Evolutionary conservation across 495 filamentous ascomycete genomes (phyloP).

Genomic region (Aspergillus bertholletiae): DNA sequence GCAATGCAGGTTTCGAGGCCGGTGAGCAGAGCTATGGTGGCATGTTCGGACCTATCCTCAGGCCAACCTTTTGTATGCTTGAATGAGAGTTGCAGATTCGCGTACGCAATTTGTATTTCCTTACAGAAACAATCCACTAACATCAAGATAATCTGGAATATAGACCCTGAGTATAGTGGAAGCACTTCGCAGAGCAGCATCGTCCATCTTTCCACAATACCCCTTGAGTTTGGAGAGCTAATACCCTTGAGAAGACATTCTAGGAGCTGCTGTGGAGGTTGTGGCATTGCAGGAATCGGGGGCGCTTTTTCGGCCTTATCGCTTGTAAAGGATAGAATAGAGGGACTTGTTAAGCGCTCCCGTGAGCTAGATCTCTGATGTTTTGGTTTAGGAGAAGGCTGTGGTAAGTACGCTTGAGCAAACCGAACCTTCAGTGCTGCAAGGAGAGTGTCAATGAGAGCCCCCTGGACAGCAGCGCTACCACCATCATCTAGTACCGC

Average conservation of each 20-base stretch:
- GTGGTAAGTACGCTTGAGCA: slow-evolving; percentile 39
- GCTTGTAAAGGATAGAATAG: slow-evolving; percentile 45
- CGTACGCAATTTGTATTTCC: slow-evolving; percentile 69
- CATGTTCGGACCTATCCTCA: slow-evolving; percentile 42
- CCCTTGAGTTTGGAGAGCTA: slow-evolving; percentile 66
- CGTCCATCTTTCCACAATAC: slow-evolving; percentile 87
- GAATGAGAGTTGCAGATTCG: slow-evolving; percentile 50
- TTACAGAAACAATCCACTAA: slow-evolving; percentile 84
- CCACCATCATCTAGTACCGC: slow-evolving; percentile 54
- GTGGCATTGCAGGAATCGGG: slow-evolving; percentile 28
- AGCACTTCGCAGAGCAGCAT: slow-evolving; percentile 80
- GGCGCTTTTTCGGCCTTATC: slow-evolving; percentile 42
- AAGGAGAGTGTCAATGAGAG: slow-evolving; percentile 71
- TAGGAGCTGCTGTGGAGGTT: slow-evolving; percentile 70
- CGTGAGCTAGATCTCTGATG: slow-evolving; percentile 43
- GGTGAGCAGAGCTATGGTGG: slow-evolving; percentile 71
- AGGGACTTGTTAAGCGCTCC: slow-evolving; percentile 44
- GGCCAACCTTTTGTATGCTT: slow-evolving; percentile 42
- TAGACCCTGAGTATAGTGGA: slow-evolving; percentile 73
- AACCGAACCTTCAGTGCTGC: slow-evolving; percentile 65
- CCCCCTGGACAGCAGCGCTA: slow-evolving; percentile 56
- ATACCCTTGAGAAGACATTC: slow-evolving; percentile 83
- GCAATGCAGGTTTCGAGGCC: slow-evolving; percentile 89
- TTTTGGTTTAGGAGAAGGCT: slow-evolving; percentile 30
- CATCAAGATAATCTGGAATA: slow-evolving; percentile 87